These are phyloP conservation scores for Vitis hybrid DNA, from an alignment of 177 flowering plant species.

Conservation along the genomic window DNA sequence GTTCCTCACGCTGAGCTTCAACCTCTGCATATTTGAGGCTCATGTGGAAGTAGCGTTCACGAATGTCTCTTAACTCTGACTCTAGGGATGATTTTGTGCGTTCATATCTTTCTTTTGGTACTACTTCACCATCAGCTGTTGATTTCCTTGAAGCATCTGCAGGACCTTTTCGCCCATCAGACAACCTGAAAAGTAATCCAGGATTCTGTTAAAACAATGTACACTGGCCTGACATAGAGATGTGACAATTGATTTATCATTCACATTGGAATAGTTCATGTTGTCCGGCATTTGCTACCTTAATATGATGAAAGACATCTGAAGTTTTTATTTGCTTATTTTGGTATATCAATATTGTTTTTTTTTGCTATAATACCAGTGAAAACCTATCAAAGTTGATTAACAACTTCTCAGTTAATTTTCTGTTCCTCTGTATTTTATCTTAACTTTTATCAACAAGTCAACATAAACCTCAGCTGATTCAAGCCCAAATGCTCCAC, in stretches of 20 bases:
- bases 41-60: slow-evolving; percentile 81
- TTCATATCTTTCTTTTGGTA: slow-evolving; percentile 31
- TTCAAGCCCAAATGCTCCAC: too few relatives aligned
- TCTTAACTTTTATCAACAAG: too few relatives aligned
- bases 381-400: too few relatives aligned
- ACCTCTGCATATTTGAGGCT: slow-evolving; percentile 90
- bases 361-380: background rate
- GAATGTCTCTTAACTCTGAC: slow-evolving; percentile 72
- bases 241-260: background rate
- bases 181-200: slow-evolving; percentile 36
- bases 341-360: background rate
- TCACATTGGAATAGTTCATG: background rate
- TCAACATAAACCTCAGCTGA: too few relatives aligned
- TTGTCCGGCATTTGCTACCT: background rate
- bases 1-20: slow-evolving; percentile 81
- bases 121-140: slow-evolving; percentile 24
- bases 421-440: too few relatives aligned
- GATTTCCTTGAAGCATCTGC: slow-evolving; percentile 25
- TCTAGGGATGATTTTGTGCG: slow-evolving; percentile 51
- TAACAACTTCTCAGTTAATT: too few relatives aligned
- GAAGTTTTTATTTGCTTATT: background rate
- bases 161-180: slow-evolving; percentile 26
- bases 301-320: background rate
- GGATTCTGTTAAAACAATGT: background rate
- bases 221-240: background rate